Evolutionary conservation across 2,329 filamentous ascomycete genomes (phyloP).

Genomic region (Pseudofabraea citricarpa): DNA sequence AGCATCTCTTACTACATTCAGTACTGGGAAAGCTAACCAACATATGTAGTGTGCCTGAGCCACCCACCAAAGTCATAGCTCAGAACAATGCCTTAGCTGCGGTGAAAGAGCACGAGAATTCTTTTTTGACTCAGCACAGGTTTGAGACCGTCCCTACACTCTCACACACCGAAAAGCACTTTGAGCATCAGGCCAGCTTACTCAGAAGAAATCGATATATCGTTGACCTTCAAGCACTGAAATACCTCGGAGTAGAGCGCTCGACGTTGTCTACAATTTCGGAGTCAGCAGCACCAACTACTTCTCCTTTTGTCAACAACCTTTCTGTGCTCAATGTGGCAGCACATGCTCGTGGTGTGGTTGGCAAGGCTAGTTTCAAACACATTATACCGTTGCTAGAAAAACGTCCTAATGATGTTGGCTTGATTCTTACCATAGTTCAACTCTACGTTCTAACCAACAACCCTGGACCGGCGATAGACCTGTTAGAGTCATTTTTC

Average conservation of each 20-base stretch:
- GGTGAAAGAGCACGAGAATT: constrained; percentile 47
- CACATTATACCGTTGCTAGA: constrained; percentile 65
- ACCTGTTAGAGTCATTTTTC: constrained; percentile 72
- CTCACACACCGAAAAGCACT: constrained; percentile 58
- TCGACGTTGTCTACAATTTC: constrained; percentile 41
- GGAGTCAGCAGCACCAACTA: constrained; percentile 40
- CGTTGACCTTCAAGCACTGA: constrained; percentile 61
- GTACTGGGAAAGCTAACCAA: no score
- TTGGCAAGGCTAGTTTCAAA: constrained; percentile 64
- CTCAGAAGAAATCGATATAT: constrained; percentile 59
- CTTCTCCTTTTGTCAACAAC: constrained; percentile 45
- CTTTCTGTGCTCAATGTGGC: constrained; percentile 67
- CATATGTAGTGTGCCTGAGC: constrained; percentile 54
- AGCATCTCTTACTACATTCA: no score
- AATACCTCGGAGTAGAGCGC: constrained; percentile 55
- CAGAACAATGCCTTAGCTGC: constrained; percentile 56
- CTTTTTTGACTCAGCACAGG: constrained; percentile 61
- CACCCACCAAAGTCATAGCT: constrained; percentile 60
- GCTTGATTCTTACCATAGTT: constrained; percentile 71
- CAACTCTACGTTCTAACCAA: constrained; percentile 74
- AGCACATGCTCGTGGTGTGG: constrained; percentile 60
- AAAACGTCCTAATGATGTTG: constrained; percentile 73
- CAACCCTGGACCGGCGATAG: constrained; percentile 68
- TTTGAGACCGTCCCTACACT: constrained; percentile 49
- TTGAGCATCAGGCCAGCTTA: constrained; percentile 63